Evolutionary conservation across 352 stramenopile genomes (phyloP), one percentile per base, ranked within the genome.

Genomic region (Pythium pectinolyticum): DNA sequence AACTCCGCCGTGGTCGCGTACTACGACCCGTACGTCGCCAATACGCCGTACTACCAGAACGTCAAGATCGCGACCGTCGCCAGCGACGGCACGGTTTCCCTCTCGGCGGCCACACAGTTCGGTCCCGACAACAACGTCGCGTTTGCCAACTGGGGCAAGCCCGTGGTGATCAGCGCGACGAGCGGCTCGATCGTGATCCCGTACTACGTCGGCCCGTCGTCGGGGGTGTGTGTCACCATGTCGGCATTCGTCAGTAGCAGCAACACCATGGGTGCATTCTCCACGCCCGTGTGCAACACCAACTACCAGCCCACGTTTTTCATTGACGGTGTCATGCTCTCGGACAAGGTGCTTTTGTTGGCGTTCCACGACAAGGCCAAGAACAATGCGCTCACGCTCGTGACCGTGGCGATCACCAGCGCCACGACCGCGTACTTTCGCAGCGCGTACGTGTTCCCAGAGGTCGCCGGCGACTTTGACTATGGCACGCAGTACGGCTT

Each of bases 381-480:
- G 64, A 86, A 77, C 71, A 77, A 87, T 57, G 72, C 73, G 19
- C 63, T 90, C 11, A 90, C 80, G 2, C 75, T 74, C 11, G 69
- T 83, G 10, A 69, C 60, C 2, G 57, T 78, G 51, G 43, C 28
- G 3, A 46, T 55, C 8, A 69, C 57, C n/a, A n/a, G n/a, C 15
- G 66, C 71, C n/a, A 68, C 48, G 14, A 65, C 55, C 5, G 54
- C 76, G 8, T 25, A 48, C 47, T 88, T 90, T 67, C 75, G 66
- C 24, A 76, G 56, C 52, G 72, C 49, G 47, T 88, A 78, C 63
- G 74, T 81, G n/a, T 57, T 87, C 39, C 15, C 61, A 5, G 77
- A 83, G 0, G 78, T 78, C 9, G 56, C 30, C 10, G 81, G 83
- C 20, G 15, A 31, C n/a, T 83, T 82, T 28, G 78, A 81, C 28